A percentile compares a stretch with the other conserved stretches of the same genome.
Evolutionary conservation across 257 asterid species (phyloP).

Genomic region (Nicotiana undulata): DNA sequence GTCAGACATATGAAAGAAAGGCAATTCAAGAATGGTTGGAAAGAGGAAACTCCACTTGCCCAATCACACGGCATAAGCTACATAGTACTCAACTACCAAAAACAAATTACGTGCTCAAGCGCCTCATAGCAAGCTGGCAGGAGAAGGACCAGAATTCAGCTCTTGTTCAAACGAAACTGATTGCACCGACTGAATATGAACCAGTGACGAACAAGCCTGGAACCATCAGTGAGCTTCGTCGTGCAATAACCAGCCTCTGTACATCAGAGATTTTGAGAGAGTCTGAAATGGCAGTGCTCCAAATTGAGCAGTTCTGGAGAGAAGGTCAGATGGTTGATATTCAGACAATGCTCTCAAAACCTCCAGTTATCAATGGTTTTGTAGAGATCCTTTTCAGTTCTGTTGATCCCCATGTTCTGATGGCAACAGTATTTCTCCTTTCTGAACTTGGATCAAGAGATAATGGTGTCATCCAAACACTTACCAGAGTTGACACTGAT

Average conservation of each 20-base stretch:
- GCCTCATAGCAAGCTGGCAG: slow-evolving; percentile 78
- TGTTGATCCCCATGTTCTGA: slow-evolving; percentile 39
- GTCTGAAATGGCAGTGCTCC: slow-evolving; percentile 58
- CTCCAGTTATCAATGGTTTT: slow-evolving; percentile 59
- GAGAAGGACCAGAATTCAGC: slow-evolving; percentile 25
- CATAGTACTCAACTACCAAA: slow-evolving; percentile 47
- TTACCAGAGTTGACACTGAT: slow-evolving; percentile 71
- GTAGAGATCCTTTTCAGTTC: slow-evolving; percentile 70
- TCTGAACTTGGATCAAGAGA: slow-evolving; percentile 60
- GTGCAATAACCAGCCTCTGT: slow-evolving; percentile 47
- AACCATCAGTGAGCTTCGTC: slow-evolving; percentile 40
- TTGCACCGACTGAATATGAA: slow-evolving; percentile 8
- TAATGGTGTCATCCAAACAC: slow-evolving; percentile 44
- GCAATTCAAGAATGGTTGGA: slow-evolving; percentile 88
- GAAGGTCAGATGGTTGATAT: slow-evolving; percentile 23
- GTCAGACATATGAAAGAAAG: slow-evolving; percentile 66
- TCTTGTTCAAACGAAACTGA: slow-evolving; percentile 10
- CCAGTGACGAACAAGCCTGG: slow-evolving; percentile 25
- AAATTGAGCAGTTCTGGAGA: slow-evolving; percentile 42
- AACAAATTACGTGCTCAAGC: slow-evolving; percentile 73
- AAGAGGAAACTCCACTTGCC: slow-evolving; percentile 65
- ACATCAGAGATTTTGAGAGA: slow-evolving; percentile 55
- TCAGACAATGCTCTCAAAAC: slow-evolving; percentile 44
- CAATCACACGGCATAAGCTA: slow-evolving; percentile 73
- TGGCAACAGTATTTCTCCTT: slow-evolving; percentile 43